phyloP scores from a whole-genome alignment of 208 protist species.

The Trypanosoma brucei region DNA sequence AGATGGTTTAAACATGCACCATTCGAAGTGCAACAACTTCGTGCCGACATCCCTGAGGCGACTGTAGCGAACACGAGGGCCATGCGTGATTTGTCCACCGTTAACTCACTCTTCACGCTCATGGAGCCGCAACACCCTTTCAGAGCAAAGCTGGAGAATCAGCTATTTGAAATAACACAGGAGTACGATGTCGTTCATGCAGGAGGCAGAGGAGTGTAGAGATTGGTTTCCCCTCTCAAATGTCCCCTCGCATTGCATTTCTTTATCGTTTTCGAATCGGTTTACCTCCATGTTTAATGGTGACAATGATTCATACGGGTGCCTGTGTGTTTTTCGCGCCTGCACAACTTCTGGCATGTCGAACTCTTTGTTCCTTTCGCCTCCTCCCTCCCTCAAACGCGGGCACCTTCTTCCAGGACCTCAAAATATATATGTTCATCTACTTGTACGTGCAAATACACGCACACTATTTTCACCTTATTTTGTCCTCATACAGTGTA shows the following conservation, averaged over 20 bases:
- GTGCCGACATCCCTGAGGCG: constrained; percentile 70
- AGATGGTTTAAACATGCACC: constrained; percentile 86
- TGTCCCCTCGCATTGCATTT: background rate
- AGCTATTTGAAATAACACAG: constrained; percentile 56
- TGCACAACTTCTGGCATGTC: constrained; percentile 12
- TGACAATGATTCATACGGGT: background rate
- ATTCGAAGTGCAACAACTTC: constrained; percentile 87
- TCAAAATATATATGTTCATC: no score
- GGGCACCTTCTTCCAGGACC: no score
- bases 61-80: constrained; percentile 73
- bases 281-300: background rate
- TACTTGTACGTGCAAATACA: no score
- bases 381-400: no score
- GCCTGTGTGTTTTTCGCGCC: constrained; percentile 6
- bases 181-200: constrained; percentile 49
- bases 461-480: no score
- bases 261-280: background rate
- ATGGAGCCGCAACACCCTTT: constrained; percentile 81
- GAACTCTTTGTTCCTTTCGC: background rate
- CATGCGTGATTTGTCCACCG: constrained; percentile 72
- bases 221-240: background rate
- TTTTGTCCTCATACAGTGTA: background rate
- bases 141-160: constrained; percentile 51
- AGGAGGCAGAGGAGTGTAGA: background rate
- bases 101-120: constrained; percentile 75